phyloP scores from a whole-genome alignment of 208 protist species.

The Trypanosoma boissoni region DNA sequence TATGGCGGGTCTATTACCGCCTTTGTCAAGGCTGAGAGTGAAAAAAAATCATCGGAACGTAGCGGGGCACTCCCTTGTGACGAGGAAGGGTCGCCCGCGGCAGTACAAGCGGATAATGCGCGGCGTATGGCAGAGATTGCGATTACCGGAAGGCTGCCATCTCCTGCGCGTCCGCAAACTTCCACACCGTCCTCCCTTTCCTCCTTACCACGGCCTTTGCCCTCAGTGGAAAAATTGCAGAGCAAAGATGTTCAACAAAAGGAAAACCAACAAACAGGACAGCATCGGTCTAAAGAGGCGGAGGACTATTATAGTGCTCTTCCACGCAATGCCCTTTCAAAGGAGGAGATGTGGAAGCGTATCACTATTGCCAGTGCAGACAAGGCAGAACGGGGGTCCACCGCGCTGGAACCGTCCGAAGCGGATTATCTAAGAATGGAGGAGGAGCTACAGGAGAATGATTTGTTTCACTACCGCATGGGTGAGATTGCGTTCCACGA shows the following conservation, averaged over 20 bases:
- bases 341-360: slow-evolving; percentile 86
- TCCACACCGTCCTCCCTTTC: too few species aligned
- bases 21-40: slow-evolving; percentile 60
- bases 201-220: too few species aligned
- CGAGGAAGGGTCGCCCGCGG: slow-evolving; percentile 33
- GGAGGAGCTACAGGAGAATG: slow-evolving; percentile 69
- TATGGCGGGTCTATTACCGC: slow-evolving; percentile 84
- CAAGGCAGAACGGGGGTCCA: slow-evolving; percentile 35
- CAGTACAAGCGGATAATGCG: slow-evolving; percentile 39
- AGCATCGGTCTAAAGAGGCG: slow-evolving; percentile 41
- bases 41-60: slow-evolving; percentile 28
- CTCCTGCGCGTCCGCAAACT: slow-evolving; percentile 5
- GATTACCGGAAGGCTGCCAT: slow-evolving; percentile 61
- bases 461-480: slow-evolving; percentile 80
- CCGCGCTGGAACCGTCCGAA: slow-evolving; percentile 47
- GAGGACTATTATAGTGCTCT: slow-evolving; percentile 77
- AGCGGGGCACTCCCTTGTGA: slow-evolving; percentile 57
- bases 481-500: slow-evolving; percentile 76
- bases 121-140: slow-evolving; percentile 54
- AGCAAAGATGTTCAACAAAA: background rate
- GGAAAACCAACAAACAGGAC: background rate
- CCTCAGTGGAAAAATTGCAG: background rate
- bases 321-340: slow-evolving; percentile 72
- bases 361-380: slow-evolving; percentile 43
- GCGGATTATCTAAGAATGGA: slow-evolving; percentile 83